phyloP scores from a whole-genome alignment of 2,329 filamentous ascomycete genomes.

The Fusarium xyrophilum region DNA sequence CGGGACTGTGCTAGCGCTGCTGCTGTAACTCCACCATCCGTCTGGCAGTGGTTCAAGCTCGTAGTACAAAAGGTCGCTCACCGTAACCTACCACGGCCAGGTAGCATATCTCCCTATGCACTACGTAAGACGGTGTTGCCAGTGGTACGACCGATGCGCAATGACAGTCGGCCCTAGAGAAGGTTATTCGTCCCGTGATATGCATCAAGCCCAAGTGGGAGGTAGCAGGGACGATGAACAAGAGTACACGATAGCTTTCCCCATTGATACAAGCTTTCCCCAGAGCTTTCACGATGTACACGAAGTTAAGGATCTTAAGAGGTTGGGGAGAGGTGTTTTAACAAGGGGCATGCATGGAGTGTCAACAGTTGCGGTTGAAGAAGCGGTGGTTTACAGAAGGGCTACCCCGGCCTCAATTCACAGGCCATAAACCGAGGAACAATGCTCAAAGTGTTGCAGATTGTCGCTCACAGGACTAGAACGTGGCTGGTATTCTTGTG shows the following conservation, averaged over 20 bases:
- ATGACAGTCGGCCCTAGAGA: too few species aligned
- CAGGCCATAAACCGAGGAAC: neutral
- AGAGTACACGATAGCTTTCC: neutral
- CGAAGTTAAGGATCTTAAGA: fast-evolving
- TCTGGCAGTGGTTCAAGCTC: neutral
- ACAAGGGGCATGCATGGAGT: neutral
- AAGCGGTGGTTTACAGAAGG: neutral
- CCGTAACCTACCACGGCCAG: neutral
- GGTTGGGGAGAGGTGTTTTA: neutral
- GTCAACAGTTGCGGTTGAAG: neutral
- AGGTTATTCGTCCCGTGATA: neutral
- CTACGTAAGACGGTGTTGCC: neutral
- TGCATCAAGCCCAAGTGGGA: neutral
- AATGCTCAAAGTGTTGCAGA: neutral
- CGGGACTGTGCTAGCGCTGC: neutral
- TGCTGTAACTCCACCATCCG: neutral
- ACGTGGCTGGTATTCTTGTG: neutral
- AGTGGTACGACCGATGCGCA: neutral
- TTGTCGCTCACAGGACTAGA: neutral
- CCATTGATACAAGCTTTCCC: neutral
- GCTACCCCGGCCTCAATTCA: neutral
- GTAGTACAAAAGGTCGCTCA: neutral
- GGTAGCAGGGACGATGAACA: neutral
- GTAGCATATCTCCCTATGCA: neutral
- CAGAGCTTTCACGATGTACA: neutral